phyloP scores from a whole-genome alignment of 106 monocot genomes.

The Phalaenopsis equestris region DNA sequence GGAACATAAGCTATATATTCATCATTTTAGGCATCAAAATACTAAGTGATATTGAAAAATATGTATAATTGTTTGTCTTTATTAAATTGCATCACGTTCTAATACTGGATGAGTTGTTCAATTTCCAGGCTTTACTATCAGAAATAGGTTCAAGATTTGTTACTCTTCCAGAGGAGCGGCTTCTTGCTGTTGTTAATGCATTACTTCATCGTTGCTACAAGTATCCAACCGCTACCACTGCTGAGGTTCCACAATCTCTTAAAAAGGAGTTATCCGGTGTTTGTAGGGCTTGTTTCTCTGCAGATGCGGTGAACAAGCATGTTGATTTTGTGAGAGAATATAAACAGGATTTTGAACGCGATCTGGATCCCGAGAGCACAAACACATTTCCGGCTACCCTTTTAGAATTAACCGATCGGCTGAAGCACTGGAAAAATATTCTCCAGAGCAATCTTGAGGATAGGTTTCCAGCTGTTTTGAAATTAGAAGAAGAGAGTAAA shows the following conservation, averaged over 20 bases:
- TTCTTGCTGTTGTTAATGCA: slow-evolving; percentile 97
- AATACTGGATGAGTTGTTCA: neutral
- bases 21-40: neutral
- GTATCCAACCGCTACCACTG: slow-evolving; percentile 95
- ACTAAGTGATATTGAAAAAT: too few species aligned
- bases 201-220: slow-evolving; percentile 97
- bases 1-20: neutral
- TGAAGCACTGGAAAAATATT: slow-evolving; percentile 99
- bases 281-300: slow-evolving; percentile 91
- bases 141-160: slow-evolving; percentile 99
- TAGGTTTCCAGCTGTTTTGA: slow-evolving; percentile 88
- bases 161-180: slow-evolving; percentile 96
- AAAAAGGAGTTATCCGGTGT: slow-evolving; percentile 98
- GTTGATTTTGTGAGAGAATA: slow-evolving; percentile 98
- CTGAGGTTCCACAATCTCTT: slow-evolving; percentile 91
- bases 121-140: slow-evolving; percentile 70
- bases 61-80: neutral
- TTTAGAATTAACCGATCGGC: slow-evolving; percentile 67
- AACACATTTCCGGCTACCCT: slow-evolving; percentile 86
- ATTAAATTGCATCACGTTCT: neutral
- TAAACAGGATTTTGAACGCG: slow-evolving; percentile 91
- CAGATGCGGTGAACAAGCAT: slow-evolving; percentile 96
- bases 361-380: slow-evolving; percentile 97
- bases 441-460: slow-evolving; percentile 98
- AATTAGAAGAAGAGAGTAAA: slow-evolving; percentile 98